Evolutionary conservation across 768 basidiomycete species (phyloP).

Genomic region (Suillus subluteus): DNA sequence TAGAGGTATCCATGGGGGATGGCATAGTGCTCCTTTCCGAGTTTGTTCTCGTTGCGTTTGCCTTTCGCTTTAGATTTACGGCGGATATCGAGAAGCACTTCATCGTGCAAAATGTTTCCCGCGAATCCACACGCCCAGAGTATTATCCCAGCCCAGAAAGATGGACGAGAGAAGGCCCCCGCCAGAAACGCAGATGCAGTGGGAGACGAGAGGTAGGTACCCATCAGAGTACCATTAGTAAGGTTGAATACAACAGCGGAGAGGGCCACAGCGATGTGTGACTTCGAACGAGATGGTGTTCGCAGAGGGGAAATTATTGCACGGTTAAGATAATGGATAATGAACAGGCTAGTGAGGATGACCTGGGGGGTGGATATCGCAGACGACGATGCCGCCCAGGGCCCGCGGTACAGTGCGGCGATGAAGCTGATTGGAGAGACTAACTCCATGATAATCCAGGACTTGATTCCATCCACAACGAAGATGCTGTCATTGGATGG

Average conservation of each 20-base stretch:
- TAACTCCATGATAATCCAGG: slow-evolving; percentile 85
- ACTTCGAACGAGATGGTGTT: slow-evolving; percentile 76
- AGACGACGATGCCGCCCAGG: slow-evolving; percentile 43
- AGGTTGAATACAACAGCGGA: slow-evolving; percentile 66
- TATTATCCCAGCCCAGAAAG: slow-evolving; percentile 64
- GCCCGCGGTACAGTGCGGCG: slow-evolving; percentile 50
- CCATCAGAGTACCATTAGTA: slow-evolving; percentile 64
- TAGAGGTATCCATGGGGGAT: slow-evolving; percentile 84
- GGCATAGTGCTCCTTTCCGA: slow-evolving; percentile 61
- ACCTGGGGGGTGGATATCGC: slow-evolving; percentile 45
- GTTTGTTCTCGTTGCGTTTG: slow-evolving; percentile 27
- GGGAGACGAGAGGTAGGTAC: slow-evolving; percentile 68
- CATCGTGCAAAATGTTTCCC: slow-evolving; percentile 90
- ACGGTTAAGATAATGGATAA: slow-evolving; percentile 86
- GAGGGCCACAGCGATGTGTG: slow-evolving; percentile 68
- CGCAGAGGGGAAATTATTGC: slow-evolving; percentile 79
- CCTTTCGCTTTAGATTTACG: slow-evolving; percentile 55
- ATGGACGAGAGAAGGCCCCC: slow-evolving; percentile 34
- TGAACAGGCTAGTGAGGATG: slow-evolving; percentile 59
- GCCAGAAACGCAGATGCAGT: slow-evolving; percentile 48
- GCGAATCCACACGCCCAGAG: slow-evolving; percentile 74
- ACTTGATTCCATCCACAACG: slow-evolving; percentile 57
- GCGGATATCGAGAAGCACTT: slow-evolving; percentile 82
- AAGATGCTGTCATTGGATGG: slow-evolving; percentile 48
- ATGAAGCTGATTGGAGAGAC: slow-evolving; percentile 60